These are phyloP conservation scores for Santalum album DNA, from an alignment of 164 flowering plant genomes.

Conservation along the genomic window DNA sequence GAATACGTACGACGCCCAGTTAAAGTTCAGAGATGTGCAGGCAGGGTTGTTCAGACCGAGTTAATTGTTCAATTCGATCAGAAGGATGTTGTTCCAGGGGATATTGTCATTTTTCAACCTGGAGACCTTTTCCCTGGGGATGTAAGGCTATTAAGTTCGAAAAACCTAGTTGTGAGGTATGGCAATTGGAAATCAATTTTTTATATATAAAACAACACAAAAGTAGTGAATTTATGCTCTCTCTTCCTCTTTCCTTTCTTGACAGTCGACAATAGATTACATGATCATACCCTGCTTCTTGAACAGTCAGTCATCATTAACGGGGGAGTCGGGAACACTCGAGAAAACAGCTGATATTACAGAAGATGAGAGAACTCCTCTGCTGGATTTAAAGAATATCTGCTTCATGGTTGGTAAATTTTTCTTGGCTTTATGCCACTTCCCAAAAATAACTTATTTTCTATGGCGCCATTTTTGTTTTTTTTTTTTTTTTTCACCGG, in stretches of 20 bases:
- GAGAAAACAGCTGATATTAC: slow-evolving; percentile 55
- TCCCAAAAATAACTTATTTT: too few relatives aligned
- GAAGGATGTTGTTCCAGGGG: slow-evolving; percentile 71
- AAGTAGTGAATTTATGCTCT: slow-evolving; percentile 13
- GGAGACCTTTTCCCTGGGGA: slow-evolving; percentile 84
- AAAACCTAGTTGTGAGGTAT: slow-evolving; percentile 67
- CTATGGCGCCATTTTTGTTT: too few relatives aligned
- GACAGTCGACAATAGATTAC: slow-evolving; percentile 12
- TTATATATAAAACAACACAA: too few relatives aligned
- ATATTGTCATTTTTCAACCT: slow-evolving; percentile 55
- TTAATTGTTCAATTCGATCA: slow-evolving; percentile 70
- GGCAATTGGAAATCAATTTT: slow-evolving; percentile 2
- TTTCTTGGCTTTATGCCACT: background rate
- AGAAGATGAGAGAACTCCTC: slow-evolving; percentile 54
- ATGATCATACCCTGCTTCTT: slow-evolving; percentile 36
- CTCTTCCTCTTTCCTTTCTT: slow-evolving; percentile 8
- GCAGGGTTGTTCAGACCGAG: slow-evolving; percentile 65
- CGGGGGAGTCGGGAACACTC: slow-evolving; percentile 64
- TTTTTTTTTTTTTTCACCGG: too few relatives aligned
- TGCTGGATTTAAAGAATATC: slow-evolving; percentile 67
- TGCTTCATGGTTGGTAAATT: slow-evolving; percentile 63
- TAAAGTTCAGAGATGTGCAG: slow-evolving; percentile 81
- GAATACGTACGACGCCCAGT: slow-evolving; percentile 58
- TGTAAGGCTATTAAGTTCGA: slow-evolving; percentile 59
- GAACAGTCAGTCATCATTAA: slow-evolving; percentile 79